Evolutionary conservation across 164 flowering plant species (phyloP), one percentile per base, ranked within the genome.

Genomic region (Annona squamosa): DNA sequence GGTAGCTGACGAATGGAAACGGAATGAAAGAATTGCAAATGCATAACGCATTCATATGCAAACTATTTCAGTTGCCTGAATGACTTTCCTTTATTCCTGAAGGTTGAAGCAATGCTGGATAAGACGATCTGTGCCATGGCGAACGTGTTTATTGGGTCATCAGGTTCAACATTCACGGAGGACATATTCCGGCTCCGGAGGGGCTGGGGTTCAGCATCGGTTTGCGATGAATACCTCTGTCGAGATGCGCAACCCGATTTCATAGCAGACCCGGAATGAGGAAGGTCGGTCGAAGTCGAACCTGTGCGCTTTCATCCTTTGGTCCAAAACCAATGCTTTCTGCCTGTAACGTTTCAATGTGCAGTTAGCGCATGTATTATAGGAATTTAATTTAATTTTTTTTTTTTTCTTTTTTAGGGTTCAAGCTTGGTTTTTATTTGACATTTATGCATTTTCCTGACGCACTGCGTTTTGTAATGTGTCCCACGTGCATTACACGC

Each of bases 61-160:
- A 26, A 10, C 59, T 52, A 5, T 16, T 5, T 52, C 9, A 52
- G 59, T 16, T 52, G 13, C 13, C 9, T 52, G 17, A 7, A 52
- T 52, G 59, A 10, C 57, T 48, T 52, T 6, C 47, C 68, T 18
- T 74, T 72, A 68, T 3, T 18, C 72, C 42, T 65, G 84, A 73
- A 95, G 99, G 98, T 95, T 83, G 98, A 92, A 72, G 99, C 99
- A 41, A 95, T 95, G 99, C 86, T 95, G 79, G 99, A 95, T 79
- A 92, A 95, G 82, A 90, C 98, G 37, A 92, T 95, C 7, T 86
- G 94, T 77, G 97, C 97, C 0, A 79, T 91, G 89, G 83, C 99
- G 0, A 79, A 76, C 44, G 97, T 89, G 71, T 95, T 92, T 78
- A 88, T 95, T 61, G 99, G 97, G 65, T 76, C 98, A 7, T 77